Percentiles rank a stretch among this genome's conserved stretches.
phyloP scores from a whole-genome alignment of 1,284 basidiomycete genomes.

The Termitomyces sp. region DNA sequence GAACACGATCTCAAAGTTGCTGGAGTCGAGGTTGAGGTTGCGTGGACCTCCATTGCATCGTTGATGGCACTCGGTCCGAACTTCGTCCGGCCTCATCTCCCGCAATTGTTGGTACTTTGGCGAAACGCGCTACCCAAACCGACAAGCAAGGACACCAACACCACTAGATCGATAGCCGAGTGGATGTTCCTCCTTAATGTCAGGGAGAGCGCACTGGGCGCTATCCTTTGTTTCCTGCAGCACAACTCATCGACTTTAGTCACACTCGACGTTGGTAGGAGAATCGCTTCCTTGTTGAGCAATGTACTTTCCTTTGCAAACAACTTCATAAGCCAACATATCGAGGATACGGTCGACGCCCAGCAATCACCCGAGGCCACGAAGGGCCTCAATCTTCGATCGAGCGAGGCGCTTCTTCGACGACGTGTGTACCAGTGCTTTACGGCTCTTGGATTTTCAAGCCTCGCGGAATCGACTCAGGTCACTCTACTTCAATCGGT shows the following conservation, averaged over 20 bases:
- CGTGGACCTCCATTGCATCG: conserved; percentile 90
- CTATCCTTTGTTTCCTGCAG: conserved; percentile 83
- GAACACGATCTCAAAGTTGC: conserved; percentile 87
- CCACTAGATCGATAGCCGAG: conserved; percentile 69
- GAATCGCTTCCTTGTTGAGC: conserved; percentile 81
- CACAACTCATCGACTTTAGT: conserved; percentile 76
- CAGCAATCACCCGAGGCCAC: conserved; percentile 29
- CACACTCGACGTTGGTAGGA: conserved; percentile 86
- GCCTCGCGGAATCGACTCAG: conserved; percentile 81
- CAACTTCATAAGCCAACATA: conserved; percentile 52
- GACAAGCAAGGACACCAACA: conserved; percentile 76
- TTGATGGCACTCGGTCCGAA: conserved; percentile 92
- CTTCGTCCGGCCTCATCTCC: conserved; percentile 88
- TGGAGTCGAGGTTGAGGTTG: conserved; percentile 85
- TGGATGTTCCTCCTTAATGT: conserved; percentile 93
- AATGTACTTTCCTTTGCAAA: conserved; percentile 91
- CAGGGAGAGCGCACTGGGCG: conserved; percentile 85
- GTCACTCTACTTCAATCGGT: conserved; percentile 78
- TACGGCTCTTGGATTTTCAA: conserved; percentile 71
- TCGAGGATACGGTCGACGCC: conserved; percentile 45
- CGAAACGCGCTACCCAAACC: conserved; percentile 95
- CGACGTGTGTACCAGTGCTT: conserved; percentile 90
- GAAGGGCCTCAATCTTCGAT: conserved; percentile 62
- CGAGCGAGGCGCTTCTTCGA: conserved; percentile 80
- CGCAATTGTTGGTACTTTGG: conserved; percentile 93